These are phyloP conservation scores for Trypanosoma congolense DNA, from an alignment of 208 protist species.

Conservation along the genomic window DNA sequence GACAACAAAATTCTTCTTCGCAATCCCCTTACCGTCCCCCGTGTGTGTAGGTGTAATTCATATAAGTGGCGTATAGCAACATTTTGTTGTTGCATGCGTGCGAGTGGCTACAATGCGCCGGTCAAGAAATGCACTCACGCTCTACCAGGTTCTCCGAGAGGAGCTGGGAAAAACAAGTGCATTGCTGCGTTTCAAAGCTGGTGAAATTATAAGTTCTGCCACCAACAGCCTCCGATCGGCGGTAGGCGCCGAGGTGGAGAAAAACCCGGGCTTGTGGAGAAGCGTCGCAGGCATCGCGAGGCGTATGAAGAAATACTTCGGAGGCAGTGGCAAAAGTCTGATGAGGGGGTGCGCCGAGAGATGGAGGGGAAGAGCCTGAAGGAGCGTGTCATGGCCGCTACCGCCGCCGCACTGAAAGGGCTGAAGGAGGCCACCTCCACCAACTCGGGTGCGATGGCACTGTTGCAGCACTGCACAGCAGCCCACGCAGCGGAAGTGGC, in stretches of 20 bases:
- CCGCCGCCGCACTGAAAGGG: constrained; percentile 20
- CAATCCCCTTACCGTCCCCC: too few relatives aligned
- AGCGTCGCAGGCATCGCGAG: constrained; percentile 48
- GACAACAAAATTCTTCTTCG: too few relatives aligned
- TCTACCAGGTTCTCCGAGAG: constrained; percentile 41
- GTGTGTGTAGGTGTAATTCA: too few relatives aligned
- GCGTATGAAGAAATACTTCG: constrained; percentile 59
- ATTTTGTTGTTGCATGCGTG: neutral
- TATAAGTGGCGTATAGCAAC: neutral
- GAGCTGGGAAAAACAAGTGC: constrained; percentile 45
- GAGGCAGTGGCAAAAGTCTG: constrained; percentile 5
- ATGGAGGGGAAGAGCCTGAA: constrained; percentile 18
- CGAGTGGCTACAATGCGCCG: constrained; percentile 19
- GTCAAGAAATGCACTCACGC: constrained; percentile 12
- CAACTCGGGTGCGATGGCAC: constrained; percentile 63
- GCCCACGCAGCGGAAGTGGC: constrained; percentile 84
- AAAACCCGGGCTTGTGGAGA: constrained; percentile 32
- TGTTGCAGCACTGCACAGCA: constrained; percentile 81
- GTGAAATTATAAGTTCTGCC: constrained; percentile 30
- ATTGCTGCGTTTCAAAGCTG: constrained; percentile 30
- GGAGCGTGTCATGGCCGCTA: constrained; percentile 24
- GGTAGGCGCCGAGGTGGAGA: constrained; percentile 37
- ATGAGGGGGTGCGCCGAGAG: constrained; percentile 18
- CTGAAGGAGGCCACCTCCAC: constrained; percentile 47
- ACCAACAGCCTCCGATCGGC: constrained; percentile 39